Percentiles rank a stretch among this genome's conserved stretches.
These are phyloP conservation scores for Ogataea minuta DNA, from an alignment of 805 yeast genomes.

Conservation along the genomic window DNA sequence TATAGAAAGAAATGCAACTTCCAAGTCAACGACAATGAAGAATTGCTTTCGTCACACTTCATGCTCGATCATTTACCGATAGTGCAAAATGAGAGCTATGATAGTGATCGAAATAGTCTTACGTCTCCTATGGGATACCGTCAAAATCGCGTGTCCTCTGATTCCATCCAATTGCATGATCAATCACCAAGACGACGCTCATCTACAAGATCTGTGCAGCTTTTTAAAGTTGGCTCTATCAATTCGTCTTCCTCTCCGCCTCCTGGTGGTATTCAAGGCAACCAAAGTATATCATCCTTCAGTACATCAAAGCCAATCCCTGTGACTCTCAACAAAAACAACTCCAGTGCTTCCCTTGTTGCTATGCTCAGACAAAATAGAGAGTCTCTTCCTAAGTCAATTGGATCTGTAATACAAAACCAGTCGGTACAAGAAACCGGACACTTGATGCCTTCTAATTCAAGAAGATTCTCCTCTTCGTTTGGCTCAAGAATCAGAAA, in stretches of 20 bases:
- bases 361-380: slow-evolving; percentile 46
- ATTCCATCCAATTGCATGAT: slow-evolving; percentile 23
- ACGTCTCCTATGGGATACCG: slow-evolving; percentile 19
- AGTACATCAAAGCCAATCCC: slow-evolving; percentile 33
- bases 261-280: slow-evolving; percentile 15
- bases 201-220: slow-evolving; percentile 46
- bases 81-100: slow-evolving; percentile 12
- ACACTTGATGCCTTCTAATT: slow-evolving; percentile 25
- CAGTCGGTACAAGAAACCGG: slow-evolving; percentile 10
- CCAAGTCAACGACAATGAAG: slow-evolving; percentile 64
- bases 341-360: slow-evolving; percentile 53
- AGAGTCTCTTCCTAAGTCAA: slow-evolving; percentile 40
- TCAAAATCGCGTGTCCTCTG: slow-evolving; percentile 21
- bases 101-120: slow-evolving; percentile 16
- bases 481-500: slow-evolving; percentile 56
- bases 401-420: slow-evolving; percentile 32
- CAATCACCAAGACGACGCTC: slow-evolving; percentile 29
- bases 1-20: slow-evolving; percentile 74
- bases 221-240: slow-evolving; percentile 64
- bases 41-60: slow-evolving; percentile 47
- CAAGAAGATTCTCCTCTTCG: slow-evolving; percentile 68
- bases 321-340: slow-evolving; percentile 45
- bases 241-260: slow-evolving; percentile 38
- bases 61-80: slow-evolving; percentile 17
- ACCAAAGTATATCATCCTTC: slow-evolving; percentile 21